phyloP scores from a whole-genome alignment of 805 yeast species.

The Candida fluviatilis region DNA sequence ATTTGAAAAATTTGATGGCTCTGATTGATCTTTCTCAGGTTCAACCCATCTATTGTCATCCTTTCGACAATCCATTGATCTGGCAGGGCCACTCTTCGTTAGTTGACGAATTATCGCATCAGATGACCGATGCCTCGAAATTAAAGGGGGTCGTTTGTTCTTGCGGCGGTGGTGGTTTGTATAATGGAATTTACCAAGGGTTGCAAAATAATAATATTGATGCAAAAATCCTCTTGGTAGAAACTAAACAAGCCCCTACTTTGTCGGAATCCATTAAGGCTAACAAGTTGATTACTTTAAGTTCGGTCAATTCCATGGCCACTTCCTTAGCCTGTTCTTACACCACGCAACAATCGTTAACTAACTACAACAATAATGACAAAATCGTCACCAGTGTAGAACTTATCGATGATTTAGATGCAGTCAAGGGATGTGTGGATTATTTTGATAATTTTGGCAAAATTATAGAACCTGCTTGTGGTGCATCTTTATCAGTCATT shows the following conservation, averaged over 20 bases:
- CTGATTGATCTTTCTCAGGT: constrained; percentile 15
- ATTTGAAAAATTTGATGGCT: constrained; percentile 26
- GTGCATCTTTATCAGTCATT: constrained; percentile 59
- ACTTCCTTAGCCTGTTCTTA: constrained; percentile 60
- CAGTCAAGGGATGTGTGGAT: constrained; percentile 48
- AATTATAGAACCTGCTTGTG: constrained; percentile 70
- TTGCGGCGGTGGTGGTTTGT: constrained; percentile 57
- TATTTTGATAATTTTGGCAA: constrained; percentile 49
- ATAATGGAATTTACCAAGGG: constrained; percentile 49
- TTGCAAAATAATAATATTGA: constrained; percentile 28
- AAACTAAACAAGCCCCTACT: constrained; percentile 62
- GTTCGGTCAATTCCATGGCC: constrained; percentile 52
- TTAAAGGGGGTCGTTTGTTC: constrained; percentile 49
- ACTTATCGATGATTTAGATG: constrained; percentile 47
- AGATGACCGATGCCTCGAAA: constrained; percentile 14
- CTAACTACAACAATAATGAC: constrained; percentile 21
- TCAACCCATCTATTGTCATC: constrained; percentile 49
- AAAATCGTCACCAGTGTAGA: constrained; percentile 17
- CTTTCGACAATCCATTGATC: constrained; percentile 46
- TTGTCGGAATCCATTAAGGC: constrained; percentile 48
- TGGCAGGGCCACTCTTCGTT: constrained; percentile 54
- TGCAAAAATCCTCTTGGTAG: constrained; percentile 42
- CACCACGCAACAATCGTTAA: constrained; percentile 48
- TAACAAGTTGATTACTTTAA: constrained; percentile 40
- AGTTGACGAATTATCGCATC: constrained; percentile 41